These are phyloP conservation scores for Aspergillus mulundensis DNA, from an alignment of 495 filamentous ascomycete species.

Conservation along the genomic window DNA sequence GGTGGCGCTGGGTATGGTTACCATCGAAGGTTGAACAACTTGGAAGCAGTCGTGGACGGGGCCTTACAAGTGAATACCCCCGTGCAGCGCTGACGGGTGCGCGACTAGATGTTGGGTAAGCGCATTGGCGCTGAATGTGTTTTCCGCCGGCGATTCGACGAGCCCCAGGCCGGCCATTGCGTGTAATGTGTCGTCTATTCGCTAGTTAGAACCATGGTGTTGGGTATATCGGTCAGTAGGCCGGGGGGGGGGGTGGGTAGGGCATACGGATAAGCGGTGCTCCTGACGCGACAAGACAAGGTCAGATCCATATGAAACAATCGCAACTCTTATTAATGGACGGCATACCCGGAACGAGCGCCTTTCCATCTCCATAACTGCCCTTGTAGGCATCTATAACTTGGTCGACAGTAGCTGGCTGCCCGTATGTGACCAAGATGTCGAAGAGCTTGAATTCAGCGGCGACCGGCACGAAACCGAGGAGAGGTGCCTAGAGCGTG, in stretches of 20 bases:
- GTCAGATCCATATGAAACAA: no score
- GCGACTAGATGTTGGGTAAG: constrained; percentile 32
- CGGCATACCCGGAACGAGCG: not conserved
- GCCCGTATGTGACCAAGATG: constrained; percentile 19
- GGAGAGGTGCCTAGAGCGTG: not conserved
- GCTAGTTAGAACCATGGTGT: no score
- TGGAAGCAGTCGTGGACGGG: not conserved
- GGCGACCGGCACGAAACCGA: constrained; percentile 37
- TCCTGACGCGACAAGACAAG: no score
- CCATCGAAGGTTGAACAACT: not conserved
- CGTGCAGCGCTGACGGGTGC: constrained; percentile 35
- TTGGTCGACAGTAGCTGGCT: constrained; percentile 22
- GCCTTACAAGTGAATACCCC: constrained; percentile 36
- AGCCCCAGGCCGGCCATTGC: constrained; percentile 35
- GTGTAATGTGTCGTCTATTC: constrained; percentile 33
- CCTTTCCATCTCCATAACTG: not conserved
- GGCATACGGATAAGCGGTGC: not conserved
- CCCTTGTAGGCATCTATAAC: constrained; percentile 16
- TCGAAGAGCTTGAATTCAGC: constrained; percentile 34
- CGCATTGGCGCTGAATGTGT: constrained; percentile 28
- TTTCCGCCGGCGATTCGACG: constrained; percentile 26
- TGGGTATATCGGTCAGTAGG: not conserved
- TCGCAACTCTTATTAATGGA: no score
- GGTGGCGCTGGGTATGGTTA: constrained; percentile 23
- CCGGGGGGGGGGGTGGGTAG: no score